Evolutionary conservation across 306 rosid genomes (phyloP).

Genomic region (Glycyrrhiza uralensis): DNA sequence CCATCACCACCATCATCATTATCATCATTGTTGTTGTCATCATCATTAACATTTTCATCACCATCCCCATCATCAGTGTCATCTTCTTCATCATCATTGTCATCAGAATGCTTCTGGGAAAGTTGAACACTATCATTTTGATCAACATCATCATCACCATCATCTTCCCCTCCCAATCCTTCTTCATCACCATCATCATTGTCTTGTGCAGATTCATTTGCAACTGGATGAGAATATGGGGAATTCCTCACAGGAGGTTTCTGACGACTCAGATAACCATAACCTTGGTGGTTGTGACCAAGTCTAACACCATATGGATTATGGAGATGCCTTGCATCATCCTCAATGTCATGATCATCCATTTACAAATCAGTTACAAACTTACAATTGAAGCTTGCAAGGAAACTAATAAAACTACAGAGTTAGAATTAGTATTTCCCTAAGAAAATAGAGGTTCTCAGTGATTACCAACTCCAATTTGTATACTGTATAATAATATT

Average conservation of each 20-base stretch:
- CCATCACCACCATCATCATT: slow-evolving; percentile 25
- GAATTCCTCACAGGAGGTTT: slow-evolving; percentile 40
- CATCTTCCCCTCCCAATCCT: slow-evolving; percentile 50
- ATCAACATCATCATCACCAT: slow-evolving; percentile 48
- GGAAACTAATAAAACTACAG: slow-evolving; percentile 22
- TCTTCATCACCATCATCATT: slow-evolving; percentile 51
- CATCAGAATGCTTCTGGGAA: slow-evolving; percentile 28
- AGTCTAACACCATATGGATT: slow-evolving; percentile 40
- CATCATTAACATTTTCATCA: slow-evolving; percentile 26
- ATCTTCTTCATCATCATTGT: slow-evolving; percentile 18
- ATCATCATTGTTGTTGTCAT: slow-evolving; percentile 25
- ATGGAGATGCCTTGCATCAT: slow-evolving; percentile 54
- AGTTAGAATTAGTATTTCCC: not conserved
- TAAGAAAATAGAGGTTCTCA: not conserved
- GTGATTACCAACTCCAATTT: not conserved
- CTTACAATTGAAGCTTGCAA: too few species aligned
- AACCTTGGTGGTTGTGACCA: slow-evolving; percentile 54
- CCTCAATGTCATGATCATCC: slow-evolving; percentile 81
- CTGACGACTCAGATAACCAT: slow-evolving; percentile 39
- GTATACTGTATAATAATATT: not conserved
- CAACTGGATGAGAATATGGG: slow-evolving; percentile 39
- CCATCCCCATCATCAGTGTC: slow-evolving; percentile 37
- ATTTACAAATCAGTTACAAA: slow-evolving; percentile 35
- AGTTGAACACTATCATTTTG: slow-evolving; percentile 41
- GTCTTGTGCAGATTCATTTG: slow-evolving; percentile 35